Conservation (phyloP, 2,329 filamentous ascomycete genomes). For the Fusarium sp. region DNA sequence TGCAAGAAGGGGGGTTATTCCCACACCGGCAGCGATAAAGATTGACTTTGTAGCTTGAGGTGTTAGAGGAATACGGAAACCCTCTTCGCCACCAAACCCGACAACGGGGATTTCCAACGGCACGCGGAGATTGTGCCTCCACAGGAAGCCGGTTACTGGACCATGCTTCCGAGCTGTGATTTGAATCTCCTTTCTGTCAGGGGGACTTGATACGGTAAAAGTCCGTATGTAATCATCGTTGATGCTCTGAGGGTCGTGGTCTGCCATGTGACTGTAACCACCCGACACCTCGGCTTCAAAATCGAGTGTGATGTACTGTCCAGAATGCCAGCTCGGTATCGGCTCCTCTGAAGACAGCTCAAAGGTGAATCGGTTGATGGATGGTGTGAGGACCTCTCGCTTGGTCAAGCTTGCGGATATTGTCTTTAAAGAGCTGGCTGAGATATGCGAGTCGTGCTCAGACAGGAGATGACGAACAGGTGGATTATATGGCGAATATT, state of each 20-base stretch:
- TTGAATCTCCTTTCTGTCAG: slow-evolving; percentile 67
- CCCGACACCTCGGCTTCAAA: slow-evolving; percentile 76
- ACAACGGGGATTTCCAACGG: slow-evolving; percentile 74
- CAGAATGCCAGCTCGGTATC: slow-evolving; percentile 67
- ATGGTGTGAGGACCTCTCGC: slow-evolving; percentile 72
- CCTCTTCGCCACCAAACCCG: slow-evolving; percentile 76
- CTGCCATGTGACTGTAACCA: slow-evolving; percentile 86
- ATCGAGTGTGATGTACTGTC: slow-evolving; percentile 83
- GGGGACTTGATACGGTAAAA: slow-evolving; percentile 80
- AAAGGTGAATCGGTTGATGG: slow-evolving; percentile 73
- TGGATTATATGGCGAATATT: slow-evolving; percentile 84
- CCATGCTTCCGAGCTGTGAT: slow-evolving; percentile 80
- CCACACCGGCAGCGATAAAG: slow-evolving; percentile 84
- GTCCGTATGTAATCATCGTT: slow-evolving; percentile 89
- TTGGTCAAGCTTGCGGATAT: slow-evolving; percentile 66
- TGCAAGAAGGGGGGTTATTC: slow-evolving; percentile 84
- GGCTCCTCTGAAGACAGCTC: slow-evolving; percentile 42
- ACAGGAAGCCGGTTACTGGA: slow-evolving; percentile 74
- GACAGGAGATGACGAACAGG: slow-evolving; percentile 71
- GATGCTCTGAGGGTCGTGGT: slow-evolving; percentile 81
- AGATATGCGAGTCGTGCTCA: slow-evolving; percentile 59
- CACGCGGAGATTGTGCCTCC: slow-evolving; percentile 63
- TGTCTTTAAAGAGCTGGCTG: background rate
- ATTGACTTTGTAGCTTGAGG: slow-evolving; percentile 50
- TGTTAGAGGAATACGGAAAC: slow-evolving; percentile 53